A percentile compares a stretch with the other conserved stretches of the same genome.
Evolutionary conservation across 305 asterid genomes (phyloP).

Genomic region (Fraxinus sp.): DNA sequence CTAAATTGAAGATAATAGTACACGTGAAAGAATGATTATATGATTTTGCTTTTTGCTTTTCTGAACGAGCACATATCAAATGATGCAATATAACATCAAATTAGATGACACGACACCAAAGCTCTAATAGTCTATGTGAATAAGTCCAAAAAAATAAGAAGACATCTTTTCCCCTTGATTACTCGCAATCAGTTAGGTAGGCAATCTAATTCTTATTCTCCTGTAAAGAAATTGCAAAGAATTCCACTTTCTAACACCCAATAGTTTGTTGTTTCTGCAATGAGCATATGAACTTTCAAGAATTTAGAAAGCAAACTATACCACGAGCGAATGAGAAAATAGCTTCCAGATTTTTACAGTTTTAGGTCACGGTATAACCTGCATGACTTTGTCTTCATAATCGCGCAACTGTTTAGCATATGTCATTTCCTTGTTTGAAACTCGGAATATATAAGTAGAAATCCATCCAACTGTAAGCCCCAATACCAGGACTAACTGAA

Average conservation of each 20-base stretch:
- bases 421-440: constrained; percentile 94
- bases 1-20: neutral
- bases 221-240: neutral
- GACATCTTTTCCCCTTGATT: neutral
- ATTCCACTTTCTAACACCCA: too few relatives aligned
- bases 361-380: neutral
- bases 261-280: too few relatives aligned
- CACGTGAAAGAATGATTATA: neutral
- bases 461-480: constrained; percentile 83
- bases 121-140: neutral
- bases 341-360: neutral
- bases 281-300: neutral
- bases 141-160: neutral
- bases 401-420: constrained; percentile 80
- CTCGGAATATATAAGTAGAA: constrained; percentile 87
- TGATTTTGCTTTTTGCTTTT: neutral
- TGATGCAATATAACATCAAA: neutral
- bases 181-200: neutral
- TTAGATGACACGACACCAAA: neutral
- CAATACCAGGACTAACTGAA: constrained; percentile 80
- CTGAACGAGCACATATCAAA: neutral
- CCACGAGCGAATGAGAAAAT: neutral
- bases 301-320: neutral
- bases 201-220: neutral
- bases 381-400: neutral